Evolutionary conservation across 1,284 basidiomycete genomes (phyloP), one percentile per base, ranked within the genome.

Genomic region (Boletus mariae): DNA sequence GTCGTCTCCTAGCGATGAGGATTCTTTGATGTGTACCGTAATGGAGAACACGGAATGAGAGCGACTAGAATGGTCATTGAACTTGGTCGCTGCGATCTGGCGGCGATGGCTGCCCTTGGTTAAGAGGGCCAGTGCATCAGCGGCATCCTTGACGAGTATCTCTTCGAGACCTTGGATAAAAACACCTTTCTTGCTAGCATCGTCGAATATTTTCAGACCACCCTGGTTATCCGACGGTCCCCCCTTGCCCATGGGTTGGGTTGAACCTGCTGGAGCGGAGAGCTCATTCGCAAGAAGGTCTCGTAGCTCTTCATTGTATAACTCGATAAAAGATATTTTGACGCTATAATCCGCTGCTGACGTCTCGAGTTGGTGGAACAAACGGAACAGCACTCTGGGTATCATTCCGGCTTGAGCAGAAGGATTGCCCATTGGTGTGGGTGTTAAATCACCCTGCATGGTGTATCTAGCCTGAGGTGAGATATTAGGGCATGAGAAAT

Each of bases 221-320:
- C 73, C 72, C 53, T 72, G 72, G 12, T 73, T 75, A 29, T 71
- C 62, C 20, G 60, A 65, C 40, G 74, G 76, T 15, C 60, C 59
- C 6, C 77, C 82, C 69, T 83, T 78, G 25, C 84, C 84, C 87
- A 90, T 89, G 0, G 87, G 85, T 57, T 90, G 85, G 11, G 75
- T 75, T 45, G 76, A 77, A 40, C 80, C 82, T 9, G 71, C 69
- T 23, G 88, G 83, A 28, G 85, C 75, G 34, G 84, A 69, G 59
- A 91, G 74, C 23, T 95, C 89, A 57, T 77, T 76, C 2, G 90
- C 83, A 32, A 97, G 83, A 31, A 98, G 80, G 68, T 98, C 95
- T 29, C 95, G 89, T n/a, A 99, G 82, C 69, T 99, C 96, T 73
- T 99, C 97, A 67, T 99, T 99, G 74, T 99, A 99, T n/a, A 99